A percentile compares a stretch with the other conserved stretches of the same genome.
Conservation (phyloP, 2,329 filamentous ascomycete species). For the Diaporthe citri region DNA sequence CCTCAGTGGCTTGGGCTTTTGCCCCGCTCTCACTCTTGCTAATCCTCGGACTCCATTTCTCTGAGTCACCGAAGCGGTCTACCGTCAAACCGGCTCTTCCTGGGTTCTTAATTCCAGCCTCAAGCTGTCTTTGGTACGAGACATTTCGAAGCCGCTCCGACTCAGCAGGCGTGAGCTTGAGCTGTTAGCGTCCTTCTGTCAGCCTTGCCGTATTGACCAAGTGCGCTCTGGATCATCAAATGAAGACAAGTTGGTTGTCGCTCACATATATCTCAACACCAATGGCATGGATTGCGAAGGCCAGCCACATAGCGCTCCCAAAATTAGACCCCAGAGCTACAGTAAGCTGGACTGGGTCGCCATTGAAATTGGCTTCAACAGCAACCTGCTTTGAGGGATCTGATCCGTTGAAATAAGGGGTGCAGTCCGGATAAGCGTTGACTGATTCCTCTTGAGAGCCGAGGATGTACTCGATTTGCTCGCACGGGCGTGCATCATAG, state of each 20-base stretch:
- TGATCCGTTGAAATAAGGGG: conserved; percentile 50
- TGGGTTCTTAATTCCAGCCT: conserved; percentile 64
- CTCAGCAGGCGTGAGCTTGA: conserved; percentile 66
- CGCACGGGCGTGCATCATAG: conserved; percentile 56
- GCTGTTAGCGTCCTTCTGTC: conserved; percentile 48
- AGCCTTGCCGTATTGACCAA: not conserved
- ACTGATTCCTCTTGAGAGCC: conserved; percentile 47
- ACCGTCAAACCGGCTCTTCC: conserved; percentile 61
- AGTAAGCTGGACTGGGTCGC: conserved; percentile 48
- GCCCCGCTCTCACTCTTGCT: not conserved
- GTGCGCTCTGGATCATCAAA: too few relatives aligned
- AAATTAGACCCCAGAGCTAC: conserved; percentile 62
- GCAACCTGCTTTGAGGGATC: conserved; percentile 45
- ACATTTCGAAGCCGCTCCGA: conserved; percentile 64
- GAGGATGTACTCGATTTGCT: conserved; percentile 59
- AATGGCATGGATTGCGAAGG: conserved; percentile 62
- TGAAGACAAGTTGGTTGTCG: not conserved
- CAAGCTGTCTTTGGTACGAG: conserved; percentile 68
- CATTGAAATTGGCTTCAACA: conserved; percentile 52
- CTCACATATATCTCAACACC: conserved; percentile 62
- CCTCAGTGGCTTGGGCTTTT: not conserved
- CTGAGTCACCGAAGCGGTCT: conserved; percentile 56
- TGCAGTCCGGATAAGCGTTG: conserved; percentile 60
- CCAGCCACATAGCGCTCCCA: conserved; percentile 66
- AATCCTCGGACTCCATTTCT: conserved; percentile 43